Evolutionary conservation across 495 filamentous ascomycete species (phyloP), one percentile per base, ranked within the genome.

Genomic region (Glonium stellatum): DNA sequence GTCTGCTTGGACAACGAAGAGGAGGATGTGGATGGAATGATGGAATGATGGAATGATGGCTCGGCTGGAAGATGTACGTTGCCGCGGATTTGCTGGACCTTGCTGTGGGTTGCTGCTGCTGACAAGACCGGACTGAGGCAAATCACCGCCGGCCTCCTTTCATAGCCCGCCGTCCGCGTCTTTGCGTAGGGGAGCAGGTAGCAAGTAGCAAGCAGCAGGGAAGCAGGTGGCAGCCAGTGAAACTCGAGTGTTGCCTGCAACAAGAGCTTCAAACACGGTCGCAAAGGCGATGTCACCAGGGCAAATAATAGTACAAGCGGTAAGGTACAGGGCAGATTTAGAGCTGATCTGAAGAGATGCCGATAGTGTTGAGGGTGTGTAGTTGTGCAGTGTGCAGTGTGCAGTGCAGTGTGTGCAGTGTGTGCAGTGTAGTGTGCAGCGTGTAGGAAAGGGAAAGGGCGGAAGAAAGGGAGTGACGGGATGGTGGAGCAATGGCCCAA

Each of bases 301-400:
- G 6, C 25, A 22, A 22, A 21, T 21, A 9, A 51, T 25, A 15
- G 25, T 21, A 31, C 48, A 51, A 23, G 19, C 12, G 12, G 19
- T 25, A 22, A 4, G 41, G 22, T 10, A 13, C 11, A 37, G 22
- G 35, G 25, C n/a, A n/a, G n/a, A n/a, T n/a, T n/a, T n/a, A 23
- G 59, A 37, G 44, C 15, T 19, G 34, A 25, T 19, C 21, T 0
- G 41, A 12, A 23, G 41, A 36, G 47, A 34, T 22, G 23, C 42
- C 57, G 47, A 55, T 35, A 50, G 49, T 19, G 60, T 25, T 22
- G 53, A 10, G 27, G 57, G 64, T 27, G 34, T 42, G 36, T n/a
- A n/a, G n/a, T n/a, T n/a, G n/a, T n/a, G n/a, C n/a, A n/a, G n/a
- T n/a, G n/a, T n/a, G n/a, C n/a, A n/a, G n/a, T n/a, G n/a, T n/a